A percentile compares a stretch with the other conserved stretches of the same genome.
These are phyloP conservation scores for Fusarium albidum DNA, from an alignment of 2,329 filamentous ascomycete genomes.

Conservation along the genomic window DNA sequence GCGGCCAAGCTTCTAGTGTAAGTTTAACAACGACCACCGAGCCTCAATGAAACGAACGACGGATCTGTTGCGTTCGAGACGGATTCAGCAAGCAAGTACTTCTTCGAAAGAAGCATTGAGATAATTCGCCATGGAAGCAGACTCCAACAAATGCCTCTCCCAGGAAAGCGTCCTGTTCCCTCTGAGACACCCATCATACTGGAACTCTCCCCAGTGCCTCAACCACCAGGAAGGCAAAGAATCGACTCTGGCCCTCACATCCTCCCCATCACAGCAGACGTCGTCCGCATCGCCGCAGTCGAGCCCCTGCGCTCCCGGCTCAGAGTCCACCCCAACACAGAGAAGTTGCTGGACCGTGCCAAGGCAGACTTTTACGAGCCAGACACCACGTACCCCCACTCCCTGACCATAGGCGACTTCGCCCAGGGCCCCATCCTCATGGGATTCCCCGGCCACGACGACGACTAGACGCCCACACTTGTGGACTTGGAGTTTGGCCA, in stretches of 20 bases:
- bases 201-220: no score
- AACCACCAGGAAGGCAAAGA: no score
- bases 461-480: slow-evolving; percentile 18
- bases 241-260: no score
- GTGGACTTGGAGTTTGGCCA: slow-evolving; percentile 34
- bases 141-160: neutral
- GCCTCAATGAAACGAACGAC: no score
- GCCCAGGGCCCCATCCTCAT: slow-evolving; percentile 29
- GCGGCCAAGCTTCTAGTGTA: no score
- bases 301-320: slow-evolving; percentile 20
- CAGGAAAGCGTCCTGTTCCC: neutral
- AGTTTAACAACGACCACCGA: no score
- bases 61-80: no score
- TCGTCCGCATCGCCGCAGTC: slow-evolving; percentile 24
- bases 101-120: neutral
- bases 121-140: neutral
- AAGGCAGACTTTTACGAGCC: slow-evolving; percentile 16
- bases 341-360: slow-evolving; percentile 11
- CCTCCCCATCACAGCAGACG: slow-evolving; percentile 8
- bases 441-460: neutral
- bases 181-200: no score
- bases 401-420: slow-evolving; percentile 29
- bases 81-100: neutral
- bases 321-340: slow-evolving; percentile 3
- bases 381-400: slow-evolving; percentile 6